phyloP scores from a whole-genome alignment of 1,139 yeast species.

The Zygosaccharomyces pseudobailii region DNA sequence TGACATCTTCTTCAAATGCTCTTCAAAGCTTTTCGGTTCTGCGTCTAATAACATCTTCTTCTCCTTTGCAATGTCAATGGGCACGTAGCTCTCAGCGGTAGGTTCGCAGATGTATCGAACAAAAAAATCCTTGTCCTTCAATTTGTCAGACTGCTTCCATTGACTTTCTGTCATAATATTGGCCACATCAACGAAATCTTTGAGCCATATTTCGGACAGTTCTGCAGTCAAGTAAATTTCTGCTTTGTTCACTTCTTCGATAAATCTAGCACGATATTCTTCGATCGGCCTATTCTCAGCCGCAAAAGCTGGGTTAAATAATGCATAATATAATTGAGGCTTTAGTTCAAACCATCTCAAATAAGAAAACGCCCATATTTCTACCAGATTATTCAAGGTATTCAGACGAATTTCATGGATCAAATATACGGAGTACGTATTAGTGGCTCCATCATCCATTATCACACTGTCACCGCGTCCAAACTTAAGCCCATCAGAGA shows the following conservation, averaged over 20 bases:
- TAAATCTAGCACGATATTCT: conserved; percentile 17
- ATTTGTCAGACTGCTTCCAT: conserved; percentile 5
- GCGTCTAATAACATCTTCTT: conserved; percentile 13
- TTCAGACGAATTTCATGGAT: conserved; percentile 30
- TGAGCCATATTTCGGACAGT: conserved; percentile 28
- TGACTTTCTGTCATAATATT: conserved; percentile 16
- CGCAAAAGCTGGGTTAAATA: conserved; percentile 17
- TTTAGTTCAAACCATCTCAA: conserved; percentile 28
- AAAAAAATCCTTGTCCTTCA: conserved; percentile 17
- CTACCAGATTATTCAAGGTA: conserved; percentile 28
- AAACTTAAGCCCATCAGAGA: conserved; percentile 19
- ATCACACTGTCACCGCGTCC: conserved; percentile 28
- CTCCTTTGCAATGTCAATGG: conserved; percentile 21
- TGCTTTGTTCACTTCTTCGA: conserved; percentile 20
- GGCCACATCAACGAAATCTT: conserved; percentile 24
- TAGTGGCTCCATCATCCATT: conserved; percentile 19
- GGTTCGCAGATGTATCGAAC: conserved; percentile 29
- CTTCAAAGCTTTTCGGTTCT: conserved; percentile 27
- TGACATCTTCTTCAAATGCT: conserved; percentile 24
- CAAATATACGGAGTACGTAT: conserved; percentile 22
- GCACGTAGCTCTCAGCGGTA: conserved; percentile 22
- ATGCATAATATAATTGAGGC: conserved; percentile 13
- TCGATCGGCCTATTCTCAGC: conserved; percentile 10
- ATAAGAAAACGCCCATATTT: conserved; percentile 29
- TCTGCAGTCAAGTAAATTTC: conserved; percentile 33